Evolutionary conservation across 768 basidiomycete genomes (phyloP), one percentile per base, ranked within the genome.

Genomic region (Panellus pusillus): DNA sequence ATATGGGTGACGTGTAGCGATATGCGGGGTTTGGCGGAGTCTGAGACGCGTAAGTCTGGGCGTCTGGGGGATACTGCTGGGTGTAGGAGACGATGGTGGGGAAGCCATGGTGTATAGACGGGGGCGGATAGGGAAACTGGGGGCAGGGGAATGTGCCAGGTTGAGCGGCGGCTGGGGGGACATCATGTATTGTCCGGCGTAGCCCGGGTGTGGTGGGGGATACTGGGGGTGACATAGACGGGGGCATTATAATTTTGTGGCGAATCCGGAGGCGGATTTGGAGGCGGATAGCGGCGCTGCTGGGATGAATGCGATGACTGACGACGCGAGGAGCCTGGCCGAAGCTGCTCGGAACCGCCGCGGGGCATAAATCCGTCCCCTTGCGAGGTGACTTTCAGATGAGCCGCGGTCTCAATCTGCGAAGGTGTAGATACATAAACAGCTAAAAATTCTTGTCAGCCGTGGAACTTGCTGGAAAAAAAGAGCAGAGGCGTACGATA

Each of bases 151-250:
- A 75, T 76, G 77, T 6, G 63, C 65, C 55, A 76, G 65, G 29
- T 52, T 69, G 48, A 70, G 60, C 11, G 70, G 67, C 19, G 72
- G 71, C 61, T 74, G 78, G 3, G 73, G 55, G 60, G 79, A 68
- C 66, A 79, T 70, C 62, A 73, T 66, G 70, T 82, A 83, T 67
- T 74, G 79, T 50, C 75, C 74, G 24, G 70, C 63, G 54, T 74
- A 78, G 61, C 62, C 63, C 24, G 63, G 40, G 18, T 61, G 68
- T 29, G 68, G 50, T 9, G 68, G 48, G 8, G 69, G 38, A 49
- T 72, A 70, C 52, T 66, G 70, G 52, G 48, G 40, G 47, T 40
- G n/a, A 46, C 18, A 28, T 52, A 57, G 11, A 49, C 45, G 1
- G 55, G 44, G 11, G 39, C 9, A n/a, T 39, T 41, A 27, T 52